Conservation (phyloP, 768 basidiomycete genomes). For the Lactarius pseudohatsudake region DNA sequence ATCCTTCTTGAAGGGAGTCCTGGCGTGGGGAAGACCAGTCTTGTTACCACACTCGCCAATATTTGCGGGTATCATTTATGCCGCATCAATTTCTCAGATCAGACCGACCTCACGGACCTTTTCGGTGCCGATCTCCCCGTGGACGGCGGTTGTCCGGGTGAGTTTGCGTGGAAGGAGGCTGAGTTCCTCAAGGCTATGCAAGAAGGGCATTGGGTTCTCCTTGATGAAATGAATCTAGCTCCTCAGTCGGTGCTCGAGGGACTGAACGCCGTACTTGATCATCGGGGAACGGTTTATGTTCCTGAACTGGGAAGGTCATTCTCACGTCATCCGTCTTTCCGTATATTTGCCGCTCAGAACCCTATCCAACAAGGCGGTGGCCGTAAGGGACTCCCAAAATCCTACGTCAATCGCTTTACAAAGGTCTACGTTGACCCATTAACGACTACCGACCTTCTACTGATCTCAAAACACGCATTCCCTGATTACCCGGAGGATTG, state of each 20-base stretch:
- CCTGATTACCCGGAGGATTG: slow-evolving; percentile 53
- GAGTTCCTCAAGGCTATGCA: slow-evolving; percentile 93
- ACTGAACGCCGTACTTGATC: slow-evolving; percentile 93
- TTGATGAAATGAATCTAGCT: slow-evolving; percentile 99
- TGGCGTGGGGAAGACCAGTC: slow-evolving; percentile 96
- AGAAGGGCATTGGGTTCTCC: slow-evolving; percentile 94
- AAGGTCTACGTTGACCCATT: slow-evolving; percentile 93
- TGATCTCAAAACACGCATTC: slow-evolving; percentile 76
- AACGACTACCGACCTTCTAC: slow-evolving; percentile 67
- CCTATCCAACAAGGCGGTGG: slow-evolving; percentile 95
- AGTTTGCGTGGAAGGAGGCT: slow-evolving; percentile 97
- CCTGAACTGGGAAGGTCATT: slow-evolving; percentile 94
- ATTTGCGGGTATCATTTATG: slow-evolving; percentile 75
- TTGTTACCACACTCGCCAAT: slow-evolving; percentile 83
- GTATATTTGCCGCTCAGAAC: slow-evolving; percentile 97
- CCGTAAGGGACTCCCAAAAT: slow-evolving; percentile 94
- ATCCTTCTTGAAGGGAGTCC: slow-evolving; percentile 97
- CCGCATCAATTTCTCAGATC: slow-evolving; percentile 97
- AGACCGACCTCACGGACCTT: slow-evolving; percentile 93
- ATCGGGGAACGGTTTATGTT: slow-evolving; percentile 91
- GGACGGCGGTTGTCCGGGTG: slow-evolving; percentile 85
- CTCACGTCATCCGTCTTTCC: slow-evolving; percentile 85
- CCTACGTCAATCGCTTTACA: slow-evolving; percentile 98
- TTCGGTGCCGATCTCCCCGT: slow-evolving; percentile 96
- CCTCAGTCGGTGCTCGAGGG: slow-evolving; percentile 97